These are phyloP conservation scores for Phytophthora pisi DNA, from an alignment of 352 stramenopile genomes.

Conservation along the genomic window DNA sequence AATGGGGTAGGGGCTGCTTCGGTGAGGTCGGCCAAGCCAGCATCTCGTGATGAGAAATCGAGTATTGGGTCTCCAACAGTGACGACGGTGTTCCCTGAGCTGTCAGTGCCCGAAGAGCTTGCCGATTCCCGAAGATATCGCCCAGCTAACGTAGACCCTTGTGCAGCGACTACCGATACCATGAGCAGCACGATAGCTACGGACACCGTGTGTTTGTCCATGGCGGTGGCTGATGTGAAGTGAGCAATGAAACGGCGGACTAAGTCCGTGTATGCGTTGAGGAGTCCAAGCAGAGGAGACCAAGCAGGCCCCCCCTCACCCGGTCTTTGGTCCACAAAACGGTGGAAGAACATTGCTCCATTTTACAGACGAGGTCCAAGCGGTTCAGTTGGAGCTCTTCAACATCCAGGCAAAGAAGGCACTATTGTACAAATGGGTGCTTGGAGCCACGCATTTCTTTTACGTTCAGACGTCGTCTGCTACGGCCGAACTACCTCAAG, in stretches of 20 bases:
- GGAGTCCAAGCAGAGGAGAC: not conserved
- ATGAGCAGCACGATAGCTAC: conserved; percentile 2
- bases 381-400: conserved; percentile 27
- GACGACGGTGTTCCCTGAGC: conserved; percentile 3
- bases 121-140: conserved; percentile 3
- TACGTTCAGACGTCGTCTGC: conserved; percentile 11
- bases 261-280: conserved; percentile 3
- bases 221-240: conserved; percentile 22
- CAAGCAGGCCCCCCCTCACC: conserved; percentile 15
- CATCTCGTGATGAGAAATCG: not conserved
- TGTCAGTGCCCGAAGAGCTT: conserved; percentile 6
- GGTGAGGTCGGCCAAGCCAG: not conserved
- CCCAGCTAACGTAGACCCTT: conserved; percentile 4
- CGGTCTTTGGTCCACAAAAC: conserved; percentile 11
- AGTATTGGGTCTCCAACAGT: conserved; percentile 6
- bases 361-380: conserved; percentile 11
- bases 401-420: conserved; percentile 14
- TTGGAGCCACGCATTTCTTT: not conserved
- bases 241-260: conserved; percentile 19
- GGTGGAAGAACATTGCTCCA: conserved; percentile 16
- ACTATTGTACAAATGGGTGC: not conserved
- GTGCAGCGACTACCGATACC: conserved; percentile 8
- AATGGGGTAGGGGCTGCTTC: not conserved
- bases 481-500: conserved; percentile 5
- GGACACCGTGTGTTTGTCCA: conserved; percentile 19